Conservation (phyloP, 2,329 filamentous ascomycete genomes). For the Fusarium annulatum region DNA sequence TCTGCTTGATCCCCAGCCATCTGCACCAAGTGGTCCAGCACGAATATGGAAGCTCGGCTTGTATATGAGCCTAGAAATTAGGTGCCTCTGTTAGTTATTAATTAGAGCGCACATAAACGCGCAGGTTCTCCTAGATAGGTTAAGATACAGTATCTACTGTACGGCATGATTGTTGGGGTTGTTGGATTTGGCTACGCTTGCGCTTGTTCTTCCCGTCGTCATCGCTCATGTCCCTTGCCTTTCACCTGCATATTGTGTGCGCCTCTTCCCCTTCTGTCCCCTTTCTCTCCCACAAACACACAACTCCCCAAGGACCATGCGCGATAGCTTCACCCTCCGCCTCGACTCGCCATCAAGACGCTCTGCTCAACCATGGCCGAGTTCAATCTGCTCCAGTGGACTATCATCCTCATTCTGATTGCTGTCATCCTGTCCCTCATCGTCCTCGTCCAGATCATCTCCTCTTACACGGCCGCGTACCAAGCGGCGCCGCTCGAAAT, state of each 20-base stretch:
- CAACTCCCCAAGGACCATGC: constrained; percentile 41
- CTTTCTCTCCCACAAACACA: constrained; percentile 30
- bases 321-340: constrained; percentile 44
- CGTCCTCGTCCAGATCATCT: constrained; percentile 63
- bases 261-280: constrained; percentile 33
- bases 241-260: constrained; percentile 32
- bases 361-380: constrained; percentile 59
- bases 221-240: constrained; percentile 32
- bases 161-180: constrained; percentile 11
- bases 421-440: constrained; percentile 67
- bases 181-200: constrained; percentile 37
- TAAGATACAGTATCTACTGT: neutral
- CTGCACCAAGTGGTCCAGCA: constrained; percentile 41
- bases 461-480: constrained; percentile 67
- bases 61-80: constrained; percentile 28
- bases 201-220: constrained; percentile 33
- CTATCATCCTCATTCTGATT: constrained; percentile 67
- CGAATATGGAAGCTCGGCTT: constrained; percentile 40
- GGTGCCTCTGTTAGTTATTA: constrained; percentile 12
- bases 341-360: constrained; percentile 43
- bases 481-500: constrained; percentile 68
- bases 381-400: constrained; percentile 65
- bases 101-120: constrained; percentile 36
- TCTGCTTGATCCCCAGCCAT: constrained; percentile 41
- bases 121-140: neutral